Evolutionary conservation across 2,329 filamentous ascomycete genomes (phyloP).

Genomic region (Lachnellula hyalina): DNA sequence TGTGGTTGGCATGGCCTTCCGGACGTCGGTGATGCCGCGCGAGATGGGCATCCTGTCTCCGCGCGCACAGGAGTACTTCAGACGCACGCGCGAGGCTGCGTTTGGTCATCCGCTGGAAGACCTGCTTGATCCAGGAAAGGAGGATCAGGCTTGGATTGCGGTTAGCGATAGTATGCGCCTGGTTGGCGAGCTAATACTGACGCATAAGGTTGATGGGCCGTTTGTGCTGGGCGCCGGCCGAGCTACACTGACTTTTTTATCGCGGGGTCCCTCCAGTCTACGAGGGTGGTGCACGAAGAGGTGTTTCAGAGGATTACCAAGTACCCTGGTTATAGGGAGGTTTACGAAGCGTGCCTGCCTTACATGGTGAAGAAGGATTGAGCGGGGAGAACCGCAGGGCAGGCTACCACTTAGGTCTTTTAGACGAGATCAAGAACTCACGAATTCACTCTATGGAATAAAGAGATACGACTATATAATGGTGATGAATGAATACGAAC

Average conservation of each 20-base stretch:
- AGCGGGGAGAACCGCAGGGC: neutral
- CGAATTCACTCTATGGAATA: no score
- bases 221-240: constrained; percentile 36
- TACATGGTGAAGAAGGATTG: constrained; percentile 18
- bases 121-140: constrained; percentile 26
- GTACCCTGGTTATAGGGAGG: constrained; percentile 23
- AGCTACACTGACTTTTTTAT: constrained; percentile 38
- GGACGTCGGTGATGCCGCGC: constrained; percentile 33
- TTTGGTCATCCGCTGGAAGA: constrained; percentile 35
- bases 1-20: constrained; percentile 27
- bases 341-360: constrained; percentile 20
- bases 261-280: constrained; percentile 33
- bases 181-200: constrained; percentile 32
- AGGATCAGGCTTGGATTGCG: constrained; percentile 28
- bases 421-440: no score
- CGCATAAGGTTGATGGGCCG: constrained; percentile 32
- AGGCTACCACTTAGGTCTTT: neutral
- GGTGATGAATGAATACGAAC: no score
- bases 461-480: no score
- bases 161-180: constrained; percentile 25
- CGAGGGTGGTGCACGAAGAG: constrained; percentile 30
- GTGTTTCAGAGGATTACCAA: constrained; percentile 27
- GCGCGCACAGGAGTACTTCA: constrained; percentile 35
- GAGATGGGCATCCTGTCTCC: constrained; percentile 35
- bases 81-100: constrained; percentile 34